Base-by-base conservation (phyloP, 257 asterid species). In the Handroanthus guayacan region DNA sequence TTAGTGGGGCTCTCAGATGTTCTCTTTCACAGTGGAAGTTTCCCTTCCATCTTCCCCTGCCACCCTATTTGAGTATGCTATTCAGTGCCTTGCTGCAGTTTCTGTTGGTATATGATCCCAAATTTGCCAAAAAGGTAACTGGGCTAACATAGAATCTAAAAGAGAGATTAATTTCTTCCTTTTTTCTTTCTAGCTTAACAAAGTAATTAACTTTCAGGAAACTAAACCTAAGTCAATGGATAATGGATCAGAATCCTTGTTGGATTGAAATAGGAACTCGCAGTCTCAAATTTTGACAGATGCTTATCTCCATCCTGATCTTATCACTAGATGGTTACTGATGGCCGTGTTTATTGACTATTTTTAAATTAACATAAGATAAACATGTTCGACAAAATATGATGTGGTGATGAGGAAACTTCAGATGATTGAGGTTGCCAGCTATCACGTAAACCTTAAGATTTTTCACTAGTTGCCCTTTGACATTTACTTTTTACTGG, bases 1-100 rank as follows among this genome's bases (percentile, higher is more conserved):
- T 91, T 55, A 67, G 77, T 65, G 18, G 81, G 71, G 41, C 67
- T 74, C 96, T 91, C 43, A 83, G 71, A 79, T 76, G 71, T 81
- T 89, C 97, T 2, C 50, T 91, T 17, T 73, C 71, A 9, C 76
- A 67, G 52, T 91, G 97, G 97, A 87, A 88, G 79, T 16, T 73
- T 73, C 62, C 34, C 47, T 34, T 31, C 1, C 17, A 67, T 37
- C 17, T 20, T 58, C 63, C 41, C 20, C 45, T 43, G 63, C 3
- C 34, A 45, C 37, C 25, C 58, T 34, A 11, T 25, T 11, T 9
- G 71, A 38, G 37, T 5, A 66, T 5, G 9, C 16, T 52, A 56
- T 57, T 3, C 37, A 14, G 16, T 31, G 37, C 20, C 36, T 25
- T 25, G 31, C 66, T 62, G 45, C 31, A 62, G 17, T 38, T 71